Evolutionary conservation across 768 basidiomycete species (phyloP).

Genomic region (Amanita exitialis): DNA sequence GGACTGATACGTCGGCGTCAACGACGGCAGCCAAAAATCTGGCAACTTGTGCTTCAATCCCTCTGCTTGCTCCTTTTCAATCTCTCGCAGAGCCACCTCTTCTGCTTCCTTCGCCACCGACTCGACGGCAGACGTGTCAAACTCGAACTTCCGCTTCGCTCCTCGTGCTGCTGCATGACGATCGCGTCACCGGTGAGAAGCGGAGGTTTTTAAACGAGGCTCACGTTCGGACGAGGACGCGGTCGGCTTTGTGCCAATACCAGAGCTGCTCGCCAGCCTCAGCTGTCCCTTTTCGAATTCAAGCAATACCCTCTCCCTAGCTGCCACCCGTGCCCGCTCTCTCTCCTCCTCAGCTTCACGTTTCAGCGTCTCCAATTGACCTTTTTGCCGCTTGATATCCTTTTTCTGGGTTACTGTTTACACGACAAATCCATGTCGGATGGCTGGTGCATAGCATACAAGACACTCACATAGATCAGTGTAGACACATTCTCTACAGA

Average conservation of each 20-base stretch:
- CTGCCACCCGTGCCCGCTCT: slow-evolving; percentile 54
- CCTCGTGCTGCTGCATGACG: slow-evolving; percentile 32
- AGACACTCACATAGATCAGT: slow-evolving; percentile 62
- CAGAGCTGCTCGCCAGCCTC: slow-evolving; percentile 41
- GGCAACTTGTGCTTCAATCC: slow-evolving; percentile 82
- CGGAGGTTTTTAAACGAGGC: neutral
- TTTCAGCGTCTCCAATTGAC: slow-evolving; percentile 61
- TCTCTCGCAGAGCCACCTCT: slow-evolving; percentile 72
- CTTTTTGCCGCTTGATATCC: slow-evolving; percentile 88
- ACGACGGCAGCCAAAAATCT: slow-evolving; percentile 93
- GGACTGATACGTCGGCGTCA: slow-evolving; percentile 75
- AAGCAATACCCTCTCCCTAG: slow-evolving; percentile 77
- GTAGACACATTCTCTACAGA: slow-evolving; percentile 92
- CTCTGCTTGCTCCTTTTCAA: slow-evolving; percentile 81
- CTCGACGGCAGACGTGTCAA: slow-evolving; percentile 66
- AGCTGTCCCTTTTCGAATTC: slow-evolving; percentile 89
- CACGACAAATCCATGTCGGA: slow-evolving; percentile 5
- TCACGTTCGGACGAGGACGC: slow-evolving; percentile 18
- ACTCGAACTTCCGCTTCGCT: slow-evolving; percentile 79
- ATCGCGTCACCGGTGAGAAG: neutral
- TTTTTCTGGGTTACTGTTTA: slow-evolving; percentile 75
- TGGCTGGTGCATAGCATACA: neutral
- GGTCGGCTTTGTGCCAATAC: slow-evolving; percentile 28
- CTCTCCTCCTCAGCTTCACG: slow-evolving; percentile 78
- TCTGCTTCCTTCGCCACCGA: slow-evolving; percentile 72